These are phyloP conservation scores for Escallonia herrerae DNA, from an alignment of 129 eudicot species.

Conservation along the genomic window DNA sequence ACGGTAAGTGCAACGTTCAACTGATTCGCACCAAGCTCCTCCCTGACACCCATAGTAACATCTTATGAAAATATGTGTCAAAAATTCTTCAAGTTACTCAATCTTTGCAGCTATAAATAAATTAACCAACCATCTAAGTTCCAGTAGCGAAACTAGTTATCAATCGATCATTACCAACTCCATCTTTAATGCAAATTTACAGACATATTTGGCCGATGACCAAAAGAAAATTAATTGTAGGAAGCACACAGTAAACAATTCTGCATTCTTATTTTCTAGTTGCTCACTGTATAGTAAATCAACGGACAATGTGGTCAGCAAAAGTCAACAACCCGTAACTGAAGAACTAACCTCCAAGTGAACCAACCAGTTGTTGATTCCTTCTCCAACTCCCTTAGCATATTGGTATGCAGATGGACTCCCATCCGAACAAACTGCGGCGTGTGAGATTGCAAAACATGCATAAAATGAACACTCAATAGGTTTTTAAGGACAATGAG, in stretches of 20 bases:
- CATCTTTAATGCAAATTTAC: too few species aligned
- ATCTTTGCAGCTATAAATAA: too few species aligned
- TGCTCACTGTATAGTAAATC: too few species aligned
- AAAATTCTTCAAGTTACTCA: neutral
- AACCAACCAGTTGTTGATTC: conserved; percentile 44
- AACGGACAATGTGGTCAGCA: too few species aligned
- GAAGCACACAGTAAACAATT: too few species aligned
- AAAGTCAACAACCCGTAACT: neutral
- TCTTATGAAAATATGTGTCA: neutral
- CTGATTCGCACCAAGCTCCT: conserved; percentile 56
- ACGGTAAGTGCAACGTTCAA: conserved; percentile 39
- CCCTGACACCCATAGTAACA: conserved; percentile 19
- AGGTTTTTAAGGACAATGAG: too few species aligned
- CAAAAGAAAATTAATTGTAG: too few species aligned
- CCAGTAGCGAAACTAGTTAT: neutral
- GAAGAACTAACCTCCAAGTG: conserved; percentile 44
- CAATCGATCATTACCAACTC: too few species aligned
- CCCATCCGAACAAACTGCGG: conserved; percentile 59
- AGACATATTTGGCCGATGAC: too few species aligned
- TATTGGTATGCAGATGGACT: conserved; percentile 60
- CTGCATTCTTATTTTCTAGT: too few species aligned
- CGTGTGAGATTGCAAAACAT: neutral
- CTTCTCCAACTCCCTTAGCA: conserved; percentile 38
- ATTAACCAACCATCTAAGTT: neutral
- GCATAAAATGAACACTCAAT: too few species aligned